phyloP scores from a whole-genome alignment of 2,329 filamentous ascomycete genomes.

The Neonectria hederae region DNA sequence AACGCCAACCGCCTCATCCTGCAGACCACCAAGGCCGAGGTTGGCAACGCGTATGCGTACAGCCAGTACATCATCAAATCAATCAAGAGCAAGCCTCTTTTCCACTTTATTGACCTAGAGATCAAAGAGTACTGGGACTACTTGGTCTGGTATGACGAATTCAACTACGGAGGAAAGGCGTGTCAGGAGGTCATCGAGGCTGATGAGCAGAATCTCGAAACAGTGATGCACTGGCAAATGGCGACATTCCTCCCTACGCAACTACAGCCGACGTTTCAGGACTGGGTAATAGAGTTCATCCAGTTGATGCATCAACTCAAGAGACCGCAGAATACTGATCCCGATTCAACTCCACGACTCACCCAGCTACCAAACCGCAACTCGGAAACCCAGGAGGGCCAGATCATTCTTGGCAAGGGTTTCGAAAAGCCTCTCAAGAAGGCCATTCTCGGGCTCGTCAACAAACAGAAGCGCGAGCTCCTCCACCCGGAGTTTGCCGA shows the following conservation, averaged over 20 bases:
- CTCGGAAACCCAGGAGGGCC: constrained; percentile 66
- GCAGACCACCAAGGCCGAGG: constrained; percentile 95
- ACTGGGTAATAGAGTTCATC: constrained; percentile 95
- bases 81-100: constrained; percentile 93
- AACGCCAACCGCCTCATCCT: constrained; percentile 88
- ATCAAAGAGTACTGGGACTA: constrained; percentile 99
- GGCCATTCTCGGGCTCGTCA: constrained; percentile 82
- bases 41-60: constrained; percentile 96
- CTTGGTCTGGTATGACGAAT: constrained; percentile 98
- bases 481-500: constrained; percentile 86
- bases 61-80: constrained; percentile 98
- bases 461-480: constrained; percentile 86
- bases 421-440: constrained; percentile 93
- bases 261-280: constrained; percentile 85
- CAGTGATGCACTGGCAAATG: constrained; percentile 98
- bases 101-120: constrained; percentile 96
- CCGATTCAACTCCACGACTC: constrained; percentile 62
- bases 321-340: constrained; percentile 65
- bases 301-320: constrained; percentile 92
- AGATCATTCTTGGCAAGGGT: constrained; percentile 77
- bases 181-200: constrained; percentile 82
- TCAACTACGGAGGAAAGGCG: constrained; percentile 97
- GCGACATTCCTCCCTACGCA: constrained; percentile 84
- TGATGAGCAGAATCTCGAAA: constrained; percentile 81
- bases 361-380: constrained; percentile 69